Base-by-base conservation (phyloP, 2,329 filamentous ascomycete genomes). In the Fusarium pseudograminearum region DNA sequence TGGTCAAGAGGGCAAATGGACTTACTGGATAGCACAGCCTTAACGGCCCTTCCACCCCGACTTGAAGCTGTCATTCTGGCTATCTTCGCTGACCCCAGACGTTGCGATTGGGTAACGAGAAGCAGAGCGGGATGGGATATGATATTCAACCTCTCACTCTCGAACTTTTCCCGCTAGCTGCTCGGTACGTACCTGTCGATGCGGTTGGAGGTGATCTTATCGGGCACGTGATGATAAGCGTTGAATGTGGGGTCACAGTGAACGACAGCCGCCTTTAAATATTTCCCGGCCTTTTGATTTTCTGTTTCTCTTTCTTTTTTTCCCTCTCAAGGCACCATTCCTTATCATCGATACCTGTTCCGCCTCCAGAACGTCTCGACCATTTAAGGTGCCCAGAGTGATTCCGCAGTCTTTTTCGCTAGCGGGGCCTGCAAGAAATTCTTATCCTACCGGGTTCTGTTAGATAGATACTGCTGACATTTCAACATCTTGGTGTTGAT, bases 381-480 rank as follows among this genome's bases (percentile, higher is more conserved):
- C 94, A 97, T 97, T 96, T 82, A 89, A 82, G 82, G 89, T 96
- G 94, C 93, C 93, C 80, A 97, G 92, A 97, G 79, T 80, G 84
- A 92, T 57, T 74, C 78, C 79, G 90, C 91, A 93, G 91, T 91
- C 91, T 92, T 93, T 94, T 97, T 94, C 94, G 94, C 94, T 98
- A 98, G 92, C 94, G 89, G 92, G 91, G 91, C 92, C 93, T 94
- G 92, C 88, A 73, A 72, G 78, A 71, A 66, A 61, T 59, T 65
- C 70, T 73, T 80, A 82, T 80, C 78, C 82, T 80, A 89, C 93
- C 92, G 91, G 92, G 86, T 88, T 90, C 91, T 87, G 93, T 95
- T 97, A 97, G 94, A 97, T 97, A 97, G 94, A 88, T 89, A 89
- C 90, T 93, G 93, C 91, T 86, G 81, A 97, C 93, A 97, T 74